These are phyloP conservation scores for Suillus decipiens DNA, from an alignment of 768 basidiomycete genomes.

Conservation along the genomic window DNA sequence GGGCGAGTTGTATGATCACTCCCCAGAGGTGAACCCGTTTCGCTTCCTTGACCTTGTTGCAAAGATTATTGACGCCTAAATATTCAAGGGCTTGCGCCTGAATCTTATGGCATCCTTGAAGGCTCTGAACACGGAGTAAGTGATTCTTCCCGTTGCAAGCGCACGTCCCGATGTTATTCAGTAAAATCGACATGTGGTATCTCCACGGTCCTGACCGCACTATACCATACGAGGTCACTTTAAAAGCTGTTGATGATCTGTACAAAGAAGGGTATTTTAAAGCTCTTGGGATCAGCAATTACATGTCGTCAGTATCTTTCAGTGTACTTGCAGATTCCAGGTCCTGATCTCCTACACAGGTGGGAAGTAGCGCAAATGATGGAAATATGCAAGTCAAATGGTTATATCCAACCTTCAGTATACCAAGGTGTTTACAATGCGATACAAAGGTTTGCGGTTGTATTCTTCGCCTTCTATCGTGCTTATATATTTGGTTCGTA, in stretches of 20 bases:
- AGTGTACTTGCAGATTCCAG: slow-evolving; percentile 19
- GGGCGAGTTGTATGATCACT: slow-evolving; percentile 20
- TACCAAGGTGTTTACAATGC: slow-evolving; percentile 31
- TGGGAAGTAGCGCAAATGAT: slow-evolving; percentile 39
- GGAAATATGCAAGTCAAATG: slow-evolving; percentile 26
- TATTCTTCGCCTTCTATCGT: not conserved
- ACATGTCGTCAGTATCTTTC: slow-evolving; percentile 11
- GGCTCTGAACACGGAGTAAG: slow-evolving; percentile 49
- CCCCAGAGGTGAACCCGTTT: slow-evolving; percentile 22
- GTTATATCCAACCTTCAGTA: slow-evolving; percentile 28
- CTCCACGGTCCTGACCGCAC: slow-evolving; percentile 26
- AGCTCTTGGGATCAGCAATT: slow-evolving; percentile 29
- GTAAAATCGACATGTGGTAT: slow-evolving; percentile 14
- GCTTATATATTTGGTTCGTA: not conserved
- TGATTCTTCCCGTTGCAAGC: slow-evolving; percentile 11
- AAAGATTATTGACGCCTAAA: not conserved
- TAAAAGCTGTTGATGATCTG: slow-evolving; percentile 23
- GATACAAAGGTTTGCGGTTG: slow-evolving; percentile 19
- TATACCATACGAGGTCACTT: slow-evolving; percentile 27
- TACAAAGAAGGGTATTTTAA: slow-evolving; percentile 27
- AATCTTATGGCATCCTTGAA: slow-evolving; percentile 38
- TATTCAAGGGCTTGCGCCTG: slow-evolving; percentile 35
- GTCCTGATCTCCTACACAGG: slow-evolving; percentile 11
- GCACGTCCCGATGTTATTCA: slow-evolving; percentile 5
- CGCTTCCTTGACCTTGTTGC: not conserved